phyloP scores from a whole-genome alignment of 768 basidiomycete genomes.

The Clitopilus hobsonii region DNA sequence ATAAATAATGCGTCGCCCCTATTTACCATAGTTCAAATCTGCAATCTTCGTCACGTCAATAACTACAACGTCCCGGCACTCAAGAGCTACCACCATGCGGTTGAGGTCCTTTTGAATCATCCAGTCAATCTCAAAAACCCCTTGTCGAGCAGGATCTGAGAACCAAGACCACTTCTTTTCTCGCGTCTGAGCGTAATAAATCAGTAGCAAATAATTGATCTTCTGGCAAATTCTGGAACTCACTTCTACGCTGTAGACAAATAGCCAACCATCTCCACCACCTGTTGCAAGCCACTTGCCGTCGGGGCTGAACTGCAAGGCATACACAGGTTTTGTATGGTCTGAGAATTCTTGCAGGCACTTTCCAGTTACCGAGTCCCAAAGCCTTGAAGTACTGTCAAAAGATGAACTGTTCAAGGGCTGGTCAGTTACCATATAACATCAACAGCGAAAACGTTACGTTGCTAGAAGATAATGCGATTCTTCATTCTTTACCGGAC shows the following conservation, averaged over 20 bases:
- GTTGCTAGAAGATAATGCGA: slow-evolving; percentile 66
- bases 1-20: slow-evolving; percentile 1
- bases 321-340: slow-evolving; percentile 69
- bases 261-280: slow-evolving; percentile 72
- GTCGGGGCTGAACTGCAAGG: slow-evolving; percentile 70
- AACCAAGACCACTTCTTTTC: slow-evolving; percentile 63
- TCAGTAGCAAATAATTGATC: slow-evolving; percentile 1
- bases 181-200: slow-evolving; percentile 28
- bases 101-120: slow-evolving; percentile 47
- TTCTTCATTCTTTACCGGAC: slow-evolving; percentile 42
- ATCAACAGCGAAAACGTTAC: slow-evolving; percentile 29
- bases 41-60: slow-evolving; percentile 55
- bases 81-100: slow-evolving; percentile 66
- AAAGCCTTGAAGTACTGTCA: slow-evolving; percentile 74
- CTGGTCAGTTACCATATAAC: slow-evolving; percentile 3
- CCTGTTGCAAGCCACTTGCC: slow-evolving; percentile 73
- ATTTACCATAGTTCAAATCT: slow-evolving; percentile 15
- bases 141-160: slow-evolving; percentile 50
- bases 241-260: slow-evolving; percentile 69
- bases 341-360: slow-evolving; percentile 71
- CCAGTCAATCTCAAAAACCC: slow-evolving; percentile 79
- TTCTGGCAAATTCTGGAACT: slow-evolving; percentile 11
- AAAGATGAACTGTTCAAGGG: slow-evolving; percentile 59
- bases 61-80: slow-evolving; percentile 62
- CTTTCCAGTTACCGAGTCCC: slow-evolving; percentile 76